A percentile compares a stretch with the other conserved stretches of the same genome.
Conservation (phyloP, 495 filamentous ascomycete species). For the Hyaloscypha finlandica region DNA sequence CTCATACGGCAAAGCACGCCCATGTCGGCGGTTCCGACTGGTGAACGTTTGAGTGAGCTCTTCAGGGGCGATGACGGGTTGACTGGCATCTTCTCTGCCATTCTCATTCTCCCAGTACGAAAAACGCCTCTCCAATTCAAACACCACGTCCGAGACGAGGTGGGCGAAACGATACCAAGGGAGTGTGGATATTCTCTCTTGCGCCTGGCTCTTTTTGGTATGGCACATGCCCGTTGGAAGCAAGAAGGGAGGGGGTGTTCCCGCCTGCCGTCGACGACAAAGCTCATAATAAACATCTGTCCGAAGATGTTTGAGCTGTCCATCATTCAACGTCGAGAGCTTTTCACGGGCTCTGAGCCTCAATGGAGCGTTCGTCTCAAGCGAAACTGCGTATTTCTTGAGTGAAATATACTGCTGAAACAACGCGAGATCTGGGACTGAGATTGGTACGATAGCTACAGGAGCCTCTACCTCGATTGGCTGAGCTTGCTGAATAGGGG, state of each 20-base stretch:
- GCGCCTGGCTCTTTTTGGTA: slow-evolving; percentile 90
- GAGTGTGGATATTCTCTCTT: slow-evolving; percentile 85
- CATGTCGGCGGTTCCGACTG: not conserved
- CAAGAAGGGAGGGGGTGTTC: slow-evolving; percentile 60
- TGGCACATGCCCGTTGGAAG: slow-evolving; percentile 80
- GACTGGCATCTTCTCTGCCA: not conserved
- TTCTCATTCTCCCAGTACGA: slow-evolving; percentile 41
- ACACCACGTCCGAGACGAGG: slow-evolving; percentile 88
- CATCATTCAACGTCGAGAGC: slow-evolving; percentile 74
- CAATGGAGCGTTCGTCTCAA: not conserved
- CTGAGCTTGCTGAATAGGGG: not conserved
- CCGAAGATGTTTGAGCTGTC: slow-evolving; percentile 90
- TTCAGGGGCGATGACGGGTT: not conserved
- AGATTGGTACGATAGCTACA: not conserved
- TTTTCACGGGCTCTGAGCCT: slow-evolving; percentile 88
- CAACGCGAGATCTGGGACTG: not conserved
- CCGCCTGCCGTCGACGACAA: slow-evolving; percentile 69
- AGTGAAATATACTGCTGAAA: not conserved
- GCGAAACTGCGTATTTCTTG: not conserved
- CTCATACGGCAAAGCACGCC: not conserved
- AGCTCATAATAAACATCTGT: slow-evolving; percentile 96
- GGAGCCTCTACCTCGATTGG: not conserved
- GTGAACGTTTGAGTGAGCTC: not conserved
- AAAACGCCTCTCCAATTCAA: slow-evolving; percentile 84
- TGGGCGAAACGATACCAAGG: slow-evolving; percentile 79